A percentile compares a stretch with the other conserved stretches of the same genome.
Conservation (phyloP, 768 basidiomycete species). For the Coprinopsis sp. region DNA sequence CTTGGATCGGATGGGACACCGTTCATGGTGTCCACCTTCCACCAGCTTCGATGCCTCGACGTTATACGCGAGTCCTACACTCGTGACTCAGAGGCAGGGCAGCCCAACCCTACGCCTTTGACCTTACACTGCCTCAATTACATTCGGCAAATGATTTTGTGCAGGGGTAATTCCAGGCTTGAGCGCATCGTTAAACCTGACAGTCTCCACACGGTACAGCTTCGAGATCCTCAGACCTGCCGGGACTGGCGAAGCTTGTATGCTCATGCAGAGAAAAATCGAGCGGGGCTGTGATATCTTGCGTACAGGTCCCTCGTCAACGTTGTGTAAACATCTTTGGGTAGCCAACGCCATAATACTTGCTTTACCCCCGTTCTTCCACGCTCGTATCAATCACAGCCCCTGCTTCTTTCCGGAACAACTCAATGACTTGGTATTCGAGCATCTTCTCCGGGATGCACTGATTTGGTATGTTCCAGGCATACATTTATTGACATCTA, state of each 20-base stretch:
- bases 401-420: too few species aligned
- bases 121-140: slow-evolving; percentile 35
- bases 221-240: slow-evolving; percentile 7
- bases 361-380: too few species aligned
- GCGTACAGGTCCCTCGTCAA: too few species aligned
- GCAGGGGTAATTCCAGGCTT: slow-evolving; percentile 30
- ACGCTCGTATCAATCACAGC: too few species aligned
- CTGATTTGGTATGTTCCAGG: too few species aligned
- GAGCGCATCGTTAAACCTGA: slow-evolving; percentile 22
- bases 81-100: background rate
- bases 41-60: slow-evolving; percentile 34
- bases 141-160: slow-evolving; percentile 32
- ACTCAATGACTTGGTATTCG: too few species aligned
- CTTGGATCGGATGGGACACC: slow-evolving; percentile 26
- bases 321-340: too few species aligned
- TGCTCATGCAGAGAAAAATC: background rate
- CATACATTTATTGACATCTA: too few species aligned
- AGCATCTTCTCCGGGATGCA: too few species aligned
- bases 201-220: slow-evolving; percentile 6
- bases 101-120: slow-evolving; percentile 12
- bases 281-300: too few species aligned
- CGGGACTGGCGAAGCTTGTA: slow-evolving; percentile 11
- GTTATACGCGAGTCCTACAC: slow-evolving; percentile 25
- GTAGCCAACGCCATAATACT: too few species aligned
- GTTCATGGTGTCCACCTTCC: slow-evolving; percentile 31